Conservation (phyloP, 495 filamentous ascomycete species). For the Lophiostoma macrostomum region DNA sequence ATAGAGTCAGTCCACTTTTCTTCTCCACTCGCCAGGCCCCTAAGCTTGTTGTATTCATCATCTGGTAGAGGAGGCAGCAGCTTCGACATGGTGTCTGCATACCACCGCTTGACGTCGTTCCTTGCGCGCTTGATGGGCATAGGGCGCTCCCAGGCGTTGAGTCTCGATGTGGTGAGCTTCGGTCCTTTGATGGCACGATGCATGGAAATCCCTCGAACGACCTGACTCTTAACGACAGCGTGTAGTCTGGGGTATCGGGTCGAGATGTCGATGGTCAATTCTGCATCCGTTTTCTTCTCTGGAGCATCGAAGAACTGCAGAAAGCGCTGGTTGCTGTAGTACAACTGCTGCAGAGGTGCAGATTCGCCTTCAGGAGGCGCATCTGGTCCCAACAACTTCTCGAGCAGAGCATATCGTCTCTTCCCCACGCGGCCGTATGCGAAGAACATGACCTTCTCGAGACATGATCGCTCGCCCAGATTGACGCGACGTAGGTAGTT, state of each 20-base stretch:
- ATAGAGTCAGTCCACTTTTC: slow-evolving; percentile 45
- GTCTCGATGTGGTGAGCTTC: slow-evolving; percentile 53
- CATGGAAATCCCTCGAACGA: not conserved
- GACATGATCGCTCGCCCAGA: slow-evolving; percentile 58
- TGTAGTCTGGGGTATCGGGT: slow-evolving; percentile 24
- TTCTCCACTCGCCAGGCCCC: slow-evolving; percentile 55
- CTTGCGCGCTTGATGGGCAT: slow-evolving; percentile 50
- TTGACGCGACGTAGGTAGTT: slow-evolving; percentile 56
- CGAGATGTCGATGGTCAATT: slow-evolving; percentile 24
- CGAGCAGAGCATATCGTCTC: slow-evolving; percentile 61
- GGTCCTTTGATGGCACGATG: slow-evolving; percentile 40
- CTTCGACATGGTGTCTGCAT: slow-evolving; percentile 51
- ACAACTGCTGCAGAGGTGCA: slow-evolving; percentile 26
- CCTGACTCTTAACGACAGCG: slow-evolving; percentile 28
- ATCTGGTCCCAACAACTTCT: slow-evolving; percentile 45
- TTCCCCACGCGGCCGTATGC: slow-evolving; percentile 75
- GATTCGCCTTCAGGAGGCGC: not conserved
- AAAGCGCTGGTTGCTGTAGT: slow-evolving; percentile 25
- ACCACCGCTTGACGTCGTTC: slow-evolving; percentile 62
- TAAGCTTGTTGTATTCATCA: slow-evolving; percentile 61
- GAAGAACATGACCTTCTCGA: slow-evolving; percentile 61
- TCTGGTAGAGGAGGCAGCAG: slow-evolving; percentile 70
- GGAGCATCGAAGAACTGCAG: slow-evolving; percentile 28
- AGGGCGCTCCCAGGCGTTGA: slow-evolving; percentile 63
- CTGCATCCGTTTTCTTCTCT: slow-evolving; percentile 38